Evolutionary conservation across 1,139 yeast genomes (phyloP).

Genomic region (Zygoascus hellenicus): DNA sequence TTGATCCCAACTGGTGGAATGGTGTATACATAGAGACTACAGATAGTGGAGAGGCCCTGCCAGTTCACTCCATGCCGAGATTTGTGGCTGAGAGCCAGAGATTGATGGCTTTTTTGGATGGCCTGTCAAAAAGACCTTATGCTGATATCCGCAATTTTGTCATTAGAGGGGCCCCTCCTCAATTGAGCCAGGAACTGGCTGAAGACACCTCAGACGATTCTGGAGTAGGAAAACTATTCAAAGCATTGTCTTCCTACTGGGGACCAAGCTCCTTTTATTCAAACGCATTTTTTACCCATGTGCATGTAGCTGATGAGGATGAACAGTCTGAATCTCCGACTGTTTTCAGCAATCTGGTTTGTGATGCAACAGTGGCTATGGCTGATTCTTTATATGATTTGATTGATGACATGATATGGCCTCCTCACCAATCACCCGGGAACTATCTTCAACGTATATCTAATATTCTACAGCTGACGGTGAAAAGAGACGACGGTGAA

Average conservation of each 20-base stretch:
- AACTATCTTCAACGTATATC: constrained; percentile 33
- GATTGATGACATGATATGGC: constrained; percentile 28
- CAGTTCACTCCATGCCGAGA: constrained; percentile 20
- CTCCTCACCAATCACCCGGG: constrained; percentile 24
- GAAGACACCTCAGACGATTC: constrained; percentile 19
- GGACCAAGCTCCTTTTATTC: constrained; percentile 16
- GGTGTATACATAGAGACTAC: constrained; percentile 30
- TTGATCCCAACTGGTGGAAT: constrained; percentile 42
- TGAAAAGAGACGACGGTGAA: constrained; percentile 34
- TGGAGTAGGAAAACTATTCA: constrained; percentile 22
- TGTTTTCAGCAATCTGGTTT: constrained; percentile 21
- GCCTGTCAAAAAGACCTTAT: constrained; percentile 37
- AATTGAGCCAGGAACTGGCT: constrained; percentile 26
- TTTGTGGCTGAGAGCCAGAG: constrained; percentile 40
- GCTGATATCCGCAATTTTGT: constrained; percentile 38
- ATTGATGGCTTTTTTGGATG: constrained; percentile 41
- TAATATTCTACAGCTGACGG: constrained; percentile 37
- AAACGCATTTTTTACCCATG: constrained; percentile 19
- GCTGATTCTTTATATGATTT: constrained; percentile 24
- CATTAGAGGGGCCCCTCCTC: constrained; percentile 17
- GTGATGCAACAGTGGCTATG: constrained; percentile 25
- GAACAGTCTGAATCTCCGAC: constrained; percentile 2
- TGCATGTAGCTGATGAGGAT: constrained; percentile 11
- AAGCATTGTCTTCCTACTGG: constrained; percentile 17
- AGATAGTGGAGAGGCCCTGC: constrained; percentile 12